Evolutionary conservation across 768 basidiomycete genomes (phyloP).

Genomic region (Artomyces pyxidatus): DNA sequence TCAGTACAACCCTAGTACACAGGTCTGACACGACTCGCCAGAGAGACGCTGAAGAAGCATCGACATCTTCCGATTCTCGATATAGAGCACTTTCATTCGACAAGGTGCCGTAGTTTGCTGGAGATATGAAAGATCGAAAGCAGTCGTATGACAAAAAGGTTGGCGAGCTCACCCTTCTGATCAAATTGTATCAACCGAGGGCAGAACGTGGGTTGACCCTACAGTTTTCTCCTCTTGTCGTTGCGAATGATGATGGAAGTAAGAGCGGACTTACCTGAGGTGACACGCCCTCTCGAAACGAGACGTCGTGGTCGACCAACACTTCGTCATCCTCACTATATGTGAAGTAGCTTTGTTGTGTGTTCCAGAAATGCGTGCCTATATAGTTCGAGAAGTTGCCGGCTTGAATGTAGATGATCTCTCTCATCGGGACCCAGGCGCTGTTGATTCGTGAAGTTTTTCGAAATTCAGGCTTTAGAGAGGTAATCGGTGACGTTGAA

Average conservation of each 20-base stretch:
- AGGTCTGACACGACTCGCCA: too few species aligned
- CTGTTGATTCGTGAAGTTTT: too few species aligned
- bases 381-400: conserved; percentile 58
- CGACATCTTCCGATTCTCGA: too few species aligned
- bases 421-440: too few species aligned
- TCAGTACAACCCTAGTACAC: too few species aligned
- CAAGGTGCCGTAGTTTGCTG: conserved; percentile 64
- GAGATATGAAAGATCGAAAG: too few species aligned
- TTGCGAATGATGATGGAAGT: background rate
- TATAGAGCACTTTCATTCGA: conserved; percentile 33
- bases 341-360: conserved; percentile 62
- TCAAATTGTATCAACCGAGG: conserved; percentile 66
- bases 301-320: conserved; percentile 44
- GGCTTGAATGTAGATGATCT: conserved; percentile 74
- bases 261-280: background rate
- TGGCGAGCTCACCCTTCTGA: conserved; percentile 41
- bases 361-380: conserved; percentile 79
- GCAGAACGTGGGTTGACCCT: conserved; percentile 43
- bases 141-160: conserved; percentile 7
- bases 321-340: conserved; percentile 28
- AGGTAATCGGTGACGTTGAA: too few species aligned
- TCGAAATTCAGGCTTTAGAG: too few species aligned
- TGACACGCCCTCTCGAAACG: conserved; percentile 56
- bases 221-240: background rate
- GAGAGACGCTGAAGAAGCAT: too few species aligned